Base-by-base conservation (phyloP, 164 flowering plant species). In the Aristolochia fimbriata region DNA sequence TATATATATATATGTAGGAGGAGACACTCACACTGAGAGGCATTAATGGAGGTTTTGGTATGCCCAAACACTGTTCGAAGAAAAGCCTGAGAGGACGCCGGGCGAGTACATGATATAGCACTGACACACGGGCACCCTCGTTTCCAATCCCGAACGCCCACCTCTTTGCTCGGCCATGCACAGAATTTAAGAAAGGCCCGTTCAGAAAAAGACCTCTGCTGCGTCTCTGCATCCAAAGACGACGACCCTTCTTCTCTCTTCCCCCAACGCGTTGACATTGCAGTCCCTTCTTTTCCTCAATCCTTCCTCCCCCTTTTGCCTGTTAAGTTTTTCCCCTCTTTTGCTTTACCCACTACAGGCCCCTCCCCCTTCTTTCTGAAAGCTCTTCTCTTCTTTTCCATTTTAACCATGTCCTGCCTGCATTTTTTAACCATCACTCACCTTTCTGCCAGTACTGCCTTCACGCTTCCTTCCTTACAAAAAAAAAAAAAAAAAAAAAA, bases 181-280 rank as follows among this genome's bases (percentile, higher is more conserved):
- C 84, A 63, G 78, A 83, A 83, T 65, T 83, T 81, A 55, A 83
- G 78, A 83, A 31, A 56, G 45, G 10, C 17, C 0, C 27, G 23
- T 24, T 15, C 17, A 25, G 41, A 55, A 10, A 24, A 37, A 30
- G 21, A 9, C 41, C 20, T 27, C 58, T 19, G 57, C 30, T 23
- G 2, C 25, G 3, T n/a, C 20, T 17, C 19, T 49, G 19, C 22
- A 49, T 5, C 30, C 23, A 23, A 27, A 23, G 27, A n/a, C n/a
- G n/a, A n/a, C n/a, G n/a, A 52, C 23, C 20, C 30, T 27, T 27
- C 30, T 27, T 22, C 15, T 24, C 23, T 10, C 30, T 27, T 17
- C 6, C 27, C 30, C 52, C 52, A 49, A n/a, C 52, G 30, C 27
- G 56, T 14, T 11, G 23, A 22, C 43, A 22, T 15, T 23, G 30